phyloP scores from a whole-genome alignment of 2,329 filamentous ascomycete genomes.

The Dactylonectria estremocensis region DNA sequence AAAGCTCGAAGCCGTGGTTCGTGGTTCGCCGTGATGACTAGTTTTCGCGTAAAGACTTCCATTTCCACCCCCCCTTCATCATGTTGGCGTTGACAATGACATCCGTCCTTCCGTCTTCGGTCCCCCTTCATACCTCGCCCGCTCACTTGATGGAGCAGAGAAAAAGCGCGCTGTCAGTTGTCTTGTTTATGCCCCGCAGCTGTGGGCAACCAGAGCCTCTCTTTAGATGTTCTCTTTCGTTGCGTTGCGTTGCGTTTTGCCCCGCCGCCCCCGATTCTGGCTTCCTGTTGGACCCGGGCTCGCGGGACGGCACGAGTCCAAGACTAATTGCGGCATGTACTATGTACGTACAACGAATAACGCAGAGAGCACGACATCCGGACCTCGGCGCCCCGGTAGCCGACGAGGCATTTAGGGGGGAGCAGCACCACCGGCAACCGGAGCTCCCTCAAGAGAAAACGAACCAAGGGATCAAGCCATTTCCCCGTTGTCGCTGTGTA shows the following conservation, averaged over 20 bases:
- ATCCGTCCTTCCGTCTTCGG: slow-evolving; percentile 1
- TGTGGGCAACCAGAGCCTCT: not conserved
- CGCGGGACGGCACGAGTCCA: not conserved
- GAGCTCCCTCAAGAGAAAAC: not conserved
- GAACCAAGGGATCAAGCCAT: slow-evolving; percentile 30
- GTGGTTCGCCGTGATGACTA: not conserved
- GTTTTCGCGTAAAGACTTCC: slow-evolving; percentile 14
- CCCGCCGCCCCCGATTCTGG: too few relatives aligned
- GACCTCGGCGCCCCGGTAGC: slow-evolving; percentile 26
- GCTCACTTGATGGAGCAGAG: not conserved
- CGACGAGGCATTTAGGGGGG: slow-evolving; percentile 30
- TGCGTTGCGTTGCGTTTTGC: too few relatives aligned
- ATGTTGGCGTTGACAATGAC: too few relatives aligned
- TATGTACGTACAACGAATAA: not conserved
- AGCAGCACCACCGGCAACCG: slow-evolving; percentile 13
- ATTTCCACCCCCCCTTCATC: not conserved
- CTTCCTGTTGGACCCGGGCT: too few relatives aligned
- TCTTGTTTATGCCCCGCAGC: not conserved
- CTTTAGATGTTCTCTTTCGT: too few relatives aligned
- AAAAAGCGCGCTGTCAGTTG: not conserved
- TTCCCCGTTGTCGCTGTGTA: not conserved
- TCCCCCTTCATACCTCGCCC: not conserved
- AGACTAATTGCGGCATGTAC: not conserved
- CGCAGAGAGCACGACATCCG: slow-evolving; percentile 23
- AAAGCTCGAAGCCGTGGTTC: slow-evolving; percentile 11